Evolutionary conservation across 1,284 basidiomycete genomes (phyloP).

Genomic region (Filobasidium uniguttulatum): DNA sequence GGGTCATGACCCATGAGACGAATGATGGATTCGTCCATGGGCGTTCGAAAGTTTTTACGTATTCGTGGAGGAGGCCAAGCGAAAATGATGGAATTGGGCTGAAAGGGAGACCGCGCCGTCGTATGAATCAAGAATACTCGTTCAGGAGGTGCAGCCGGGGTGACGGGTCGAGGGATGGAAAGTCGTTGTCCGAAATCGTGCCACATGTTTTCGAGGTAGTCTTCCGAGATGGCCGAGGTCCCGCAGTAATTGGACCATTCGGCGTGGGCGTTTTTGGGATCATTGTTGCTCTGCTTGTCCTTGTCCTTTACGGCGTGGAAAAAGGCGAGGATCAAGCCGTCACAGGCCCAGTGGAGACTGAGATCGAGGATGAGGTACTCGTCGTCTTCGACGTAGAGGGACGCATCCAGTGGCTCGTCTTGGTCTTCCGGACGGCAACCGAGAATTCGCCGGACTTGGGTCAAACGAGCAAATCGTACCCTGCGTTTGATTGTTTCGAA

Average conservation of each 20-base stretch:
- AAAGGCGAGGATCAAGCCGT: constrained; percentile 83
- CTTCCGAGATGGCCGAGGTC: constrained; percentile 42
- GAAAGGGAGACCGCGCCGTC: constrained; percentile 14
- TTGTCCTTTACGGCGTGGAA: constrained; percentile 63
- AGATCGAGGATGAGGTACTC: constrained; percentile 82
- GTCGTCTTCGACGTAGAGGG: constrained; percentile 56
- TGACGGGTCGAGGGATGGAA: constrained; percentile 19
- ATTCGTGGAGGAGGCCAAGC: constrained; percentile 61
- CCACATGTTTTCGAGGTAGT: constrained; percentile 29
- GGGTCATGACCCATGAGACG: constrained; percentile 1
- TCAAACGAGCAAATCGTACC: constrained; percentile 40
- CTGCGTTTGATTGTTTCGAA: constrained; percentile 23
- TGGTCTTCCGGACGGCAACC: constrained; percentile 34
- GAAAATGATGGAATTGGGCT: constrained; percentile 47
- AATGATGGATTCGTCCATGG: background rate
- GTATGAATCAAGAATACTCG: constrained; percentile 37
- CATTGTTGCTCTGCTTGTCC: constrained; percentile 58
- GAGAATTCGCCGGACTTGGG: constrained; percentile 38
- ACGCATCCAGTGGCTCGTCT: constrained; percentile 41
- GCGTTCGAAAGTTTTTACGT: background rate
- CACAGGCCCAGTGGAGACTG: constrained; percentile 82
- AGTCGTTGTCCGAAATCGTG: constrained; percentile 20
- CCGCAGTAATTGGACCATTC: constrained; percentile 93
- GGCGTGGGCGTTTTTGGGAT: constrained; percentile 53
- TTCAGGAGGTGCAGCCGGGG: constrained; percentile 22